Conservation (phyloP, 176 grass and related monocot species). For the Saccharum spontaneum region DNA sequence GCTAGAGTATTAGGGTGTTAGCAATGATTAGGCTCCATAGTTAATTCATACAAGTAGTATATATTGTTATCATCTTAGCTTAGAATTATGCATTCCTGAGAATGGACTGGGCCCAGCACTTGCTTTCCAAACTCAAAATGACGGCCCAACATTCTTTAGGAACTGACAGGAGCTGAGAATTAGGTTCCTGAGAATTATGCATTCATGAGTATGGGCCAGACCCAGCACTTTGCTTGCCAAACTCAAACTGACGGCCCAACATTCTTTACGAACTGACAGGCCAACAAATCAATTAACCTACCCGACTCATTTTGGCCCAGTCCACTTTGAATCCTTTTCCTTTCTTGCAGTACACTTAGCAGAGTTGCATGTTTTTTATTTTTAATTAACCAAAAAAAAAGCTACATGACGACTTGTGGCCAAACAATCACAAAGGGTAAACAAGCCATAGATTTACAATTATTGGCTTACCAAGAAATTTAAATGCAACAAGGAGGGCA, state of each 20-base stretch:
- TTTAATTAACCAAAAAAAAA: not conserved
- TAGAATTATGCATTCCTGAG: not conserved
- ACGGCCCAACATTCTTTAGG: not conserved
- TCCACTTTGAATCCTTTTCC: not conserved
- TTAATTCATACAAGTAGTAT: not conserved
- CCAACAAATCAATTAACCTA: fast-evolving
- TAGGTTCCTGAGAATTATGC: not conserved
- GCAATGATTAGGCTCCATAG: not conserved
- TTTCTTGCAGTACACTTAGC: not conserved
- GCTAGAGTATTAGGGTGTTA: not conserved
- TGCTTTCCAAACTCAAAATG: not conserved
- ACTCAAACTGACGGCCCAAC: not conserved
- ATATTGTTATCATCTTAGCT: not conserved
- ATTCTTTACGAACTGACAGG: not conserved
- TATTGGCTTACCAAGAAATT: not conserved
- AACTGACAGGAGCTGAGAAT: too few relatives aligned
- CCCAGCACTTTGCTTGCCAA: not conserved
- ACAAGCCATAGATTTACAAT: not conserved
- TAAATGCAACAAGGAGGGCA: not conserved
- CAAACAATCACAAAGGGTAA: not conserved
- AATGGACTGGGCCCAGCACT: not conserved
- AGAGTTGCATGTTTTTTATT: too few relatives aligned
- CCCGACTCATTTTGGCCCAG: not conserved
- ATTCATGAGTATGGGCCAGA: not conserved
- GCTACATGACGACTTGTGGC: not conserved